Conservation (phyloP, 371 early-diverging fungal genomes). For the Rhizopus delemar region DNA sequence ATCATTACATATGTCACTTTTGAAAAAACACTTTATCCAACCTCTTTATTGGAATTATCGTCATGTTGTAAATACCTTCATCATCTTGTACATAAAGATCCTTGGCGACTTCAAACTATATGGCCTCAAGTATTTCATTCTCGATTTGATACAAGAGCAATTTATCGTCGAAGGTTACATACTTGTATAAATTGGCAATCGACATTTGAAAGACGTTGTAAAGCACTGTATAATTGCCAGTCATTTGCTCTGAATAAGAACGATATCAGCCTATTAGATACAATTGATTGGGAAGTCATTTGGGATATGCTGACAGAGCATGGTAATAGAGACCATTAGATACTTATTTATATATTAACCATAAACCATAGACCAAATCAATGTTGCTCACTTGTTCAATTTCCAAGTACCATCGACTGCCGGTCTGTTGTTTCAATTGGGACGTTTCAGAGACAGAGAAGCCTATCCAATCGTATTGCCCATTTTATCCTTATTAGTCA, state of each 20-base stretch:
- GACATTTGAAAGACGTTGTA: constrained; percentile 33
- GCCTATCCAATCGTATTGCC: constrained; percentile 47
- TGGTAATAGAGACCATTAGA: constrained; percentile 25
- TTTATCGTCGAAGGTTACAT: constrained; percentile 38
- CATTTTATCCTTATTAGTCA: constrained; percentile 46
- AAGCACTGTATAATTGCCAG: constrained; percentile 31
- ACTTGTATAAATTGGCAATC: constrained; percentile 34
- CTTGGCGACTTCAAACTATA: constrained; percentile 33
- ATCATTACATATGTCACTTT: constrained; percentile 34
- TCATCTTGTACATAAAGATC: constrained; percentile 38
- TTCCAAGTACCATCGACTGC: constrained; percentile 38
- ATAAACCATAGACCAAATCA: constrained; percentile 29
- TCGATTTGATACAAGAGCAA: constrained; percentile 45
- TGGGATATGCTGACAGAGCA: constrained; percentile 55
- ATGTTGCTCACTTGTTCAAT: constrained; percentile 37
- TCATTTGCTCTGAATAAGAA: constrained; percentile 21
- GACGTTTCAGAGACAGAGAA: constrained; percentile 36
- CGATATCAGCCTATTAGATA: constrained; percentile 21
- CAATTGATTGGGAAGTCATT: constrained; percentile 42
- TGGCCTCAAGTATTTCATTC: constrained; percentile 43
- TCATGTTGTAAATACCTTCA: constrained; percentile 39
- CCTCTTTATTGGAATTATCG: constrained; percentile 36
- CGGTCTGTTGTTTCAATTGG: constrained; percentile 44
- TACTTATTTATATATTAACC: not conserved
- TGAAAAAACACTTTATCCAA: constrained; percentile 21